Conservation (phyloP, 2,329 filamentous ascomycete species). For the Dactylellina sp. region DNA sequence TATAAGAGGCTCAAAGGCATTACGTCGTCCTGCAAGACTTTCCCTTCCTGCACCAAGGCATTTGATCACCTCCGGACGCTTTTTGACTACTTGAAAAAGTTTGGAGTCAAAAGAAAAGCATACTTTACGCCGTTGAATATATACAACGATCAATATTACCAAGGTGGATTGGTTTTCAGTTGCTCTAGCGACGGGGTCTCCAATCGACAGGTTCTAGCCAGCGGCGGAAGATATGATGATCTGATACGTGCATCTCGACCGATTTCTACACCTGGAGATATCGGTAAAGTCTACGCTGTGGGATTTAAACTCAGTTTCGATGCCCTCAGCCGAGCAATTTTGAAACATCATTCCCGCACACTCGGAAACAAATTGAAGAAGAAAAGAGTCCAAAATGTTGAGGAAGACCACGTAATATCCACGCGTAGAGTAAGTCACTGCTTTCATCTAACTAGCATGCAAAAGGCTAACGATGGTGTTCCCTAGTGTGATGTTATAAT, state of each 20-base stretch:
- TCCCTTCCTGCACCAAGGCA: constrained; percentile 63
- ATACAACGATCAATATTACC: constrained; percentile 91
- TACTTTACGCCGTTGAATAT: constrained; percentile 87
- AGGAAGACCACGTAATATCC: constrained; percentile 71
- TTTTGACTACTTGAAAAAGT: constrained; percentile 78
- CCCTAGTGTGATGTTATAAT: constrained; percentile 82
- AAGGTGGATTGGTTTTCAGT: constrained; percentile 86
- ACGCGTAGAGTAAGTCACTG: constrained; percentile 66
- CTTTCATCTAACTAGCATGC: constrained; percentile 63
- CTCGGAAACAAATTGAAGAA: constrained; percentile 54
- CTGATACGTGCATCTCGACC: constrained; percentile 86
- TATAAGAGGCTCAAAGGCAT: constrained; percentile 72
- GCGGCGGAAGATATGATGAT: constrained; percentile 91
- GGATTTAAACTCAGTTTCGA: constrained; percentile 94
- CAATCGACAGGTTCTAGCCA: constrained; percentile 84
- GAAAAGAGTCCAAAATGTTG: constrained; percentile 68
- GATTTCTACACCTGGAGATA: constrained; percentile 68
- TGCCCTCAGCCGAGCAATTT: constrained; percentile 75
- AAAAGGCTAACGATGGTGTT: background rate
- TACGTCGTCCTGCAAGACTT: constrained; percentile 62
- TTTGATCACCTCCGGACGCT: constrained; percentile 85
- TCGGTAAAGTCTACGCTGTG: constrained; percentile 81
- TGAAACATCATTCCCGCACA: constrained; percentile 65
- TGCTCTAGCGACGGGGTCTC: constrained; percentile 88
- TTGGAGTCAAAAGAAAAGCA: constrained; percentile 80